Evolutionary conservation across 495 filamentous ascomycete species (phyloP).

Genomic region (Aspergillus affinis): DNA sequence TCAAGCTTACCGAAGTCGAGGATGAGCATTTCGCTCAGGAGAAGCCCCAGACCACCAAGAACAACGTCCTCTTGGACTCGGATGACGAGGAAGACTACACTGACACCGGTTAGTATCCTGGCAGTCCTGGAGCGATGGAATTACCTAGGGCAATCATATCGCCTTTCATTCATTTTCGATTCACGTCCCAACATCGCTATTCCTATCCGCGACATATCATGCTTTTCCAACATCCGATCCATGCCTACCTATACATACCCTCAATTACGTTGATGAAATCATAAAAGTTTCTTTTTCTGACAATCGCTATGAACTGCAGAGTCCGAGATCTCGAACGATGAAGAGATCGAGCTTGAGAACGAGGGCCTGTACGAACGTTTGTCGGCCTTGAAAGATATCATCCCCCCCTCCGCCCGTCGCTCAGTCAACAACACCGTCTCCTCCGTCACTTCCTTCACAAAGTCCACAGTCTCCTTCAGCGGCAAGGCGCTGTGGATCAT

Average conservation of each 20-base stretch:
- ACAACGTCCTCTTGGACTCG: slow-evolving; percentile 50
- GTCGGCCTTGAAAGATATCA: slow-evolving; percentile 83
- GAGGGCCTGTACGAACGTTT: slow-evolving; percentile 78
- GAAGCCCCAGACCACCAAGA: slow-evolving; percentile 62
- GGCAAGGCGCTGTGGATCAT: slow-evolving; percentile 88
- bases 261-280: background rate
- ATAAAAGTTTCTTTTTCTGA: slow-evolving; percentile 23
- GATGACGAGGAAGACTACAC: slow-evolving; percentile 89
- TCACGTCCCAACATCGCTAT: background rate
- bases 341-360: slow-evolving; percentile 43
- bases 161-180: background rate
- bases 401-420: slow-evolving; percentile 79
- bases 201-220: background rate
- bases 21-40: slow-evolving; percentile 86
- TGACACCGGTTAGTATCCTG: slow-evolving; percentile 69
- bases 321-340: slow-evolving; percentile 57
- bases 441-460: slow-evolving; percentile 56
- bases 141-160: background rate
- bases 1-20: slow-evolving; percentile 92
- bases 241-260: background rate
- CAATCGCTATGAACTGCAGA: slow-evolving; percentile 22
- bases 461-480: slow-evolving; percentile 61
- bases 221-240: background rate
- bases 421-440: slow-evolving; percentile 59
- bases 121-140: slow-evolving; percentile 1